Conservation (phyloP, 1,139 yeast species). For the Kluyveromyces marxianus region DNA sequence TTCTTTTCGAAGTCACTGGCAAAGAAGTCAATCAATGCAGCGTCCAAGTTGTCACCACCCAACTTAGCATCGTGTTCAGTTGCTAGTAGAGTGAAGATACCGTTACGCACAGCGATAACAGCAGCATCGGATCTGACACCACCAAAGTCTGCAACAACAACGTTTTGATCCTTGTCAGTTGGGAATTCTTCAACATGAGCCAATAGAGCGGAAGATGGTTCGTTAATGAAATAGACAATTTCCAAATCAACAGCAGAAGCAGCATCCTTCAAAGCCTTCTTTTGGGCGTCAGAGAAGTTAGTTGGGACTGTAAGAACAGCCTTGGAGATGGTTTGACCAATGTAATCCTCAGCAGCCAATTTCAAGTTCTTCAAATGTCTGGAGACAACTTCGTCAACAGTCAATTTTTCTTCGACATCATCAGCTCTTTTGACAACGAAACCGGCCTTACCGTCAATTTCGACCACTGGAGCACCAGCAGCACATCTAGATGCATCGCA, state of each 20-base stretch:
- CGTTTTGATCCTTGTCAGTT: slow-evolving; percentile 63
- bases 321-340: slow-evolving; percentile 74
- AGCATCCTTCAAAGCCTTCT: slow-evolving; percentile 52
- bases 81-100: slow-evolving; percentile 80
- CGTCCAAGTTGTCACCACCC: slow-evolving; percentile 86
- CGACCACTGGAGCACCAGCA: slow-evolving; percentile 54
- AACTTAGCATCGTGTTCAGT: slow-evolving; percentile 76
- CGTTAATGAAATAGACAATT: slow-evolving; percentile 82
- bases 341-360: slow-evolving; percentile 86
- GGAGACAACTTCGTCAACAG: slow-evolving; percentile 70
- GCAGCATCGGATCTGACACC: slow-evolving; percentile 97
- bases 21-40: slow-evolving; percentile 69
- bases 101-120: slow-evolving; percentile 77
- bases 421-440: slow-evolving; percentile 46
- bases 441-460: slow-evolving; percentile 62
- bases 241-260: slow-evolving; percentile 69
- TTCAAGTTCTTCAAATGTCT: slow-evolving; percentile 81
- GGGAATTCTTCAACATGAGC: slow-evolving; percentile 53
- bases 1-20: slow-evolving; percentile 94
- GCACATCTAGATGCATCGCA: slow-evolving; percentile 41
- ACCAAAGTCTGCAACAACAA: slow-evolving; percentile 94
- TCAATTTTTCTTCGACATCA: slow-evolving; percentile 41
- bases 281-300: slow-evolving; percentile 70
- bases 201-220: slow-evolving; percentile 86
- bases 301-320: slow-evolving; percentile 90